These are phyloP conservation scores for Platismatia glauca DNA, from an alignment of 495 filamentous ascomycete species.

Conservation along the genomic window DNA sequence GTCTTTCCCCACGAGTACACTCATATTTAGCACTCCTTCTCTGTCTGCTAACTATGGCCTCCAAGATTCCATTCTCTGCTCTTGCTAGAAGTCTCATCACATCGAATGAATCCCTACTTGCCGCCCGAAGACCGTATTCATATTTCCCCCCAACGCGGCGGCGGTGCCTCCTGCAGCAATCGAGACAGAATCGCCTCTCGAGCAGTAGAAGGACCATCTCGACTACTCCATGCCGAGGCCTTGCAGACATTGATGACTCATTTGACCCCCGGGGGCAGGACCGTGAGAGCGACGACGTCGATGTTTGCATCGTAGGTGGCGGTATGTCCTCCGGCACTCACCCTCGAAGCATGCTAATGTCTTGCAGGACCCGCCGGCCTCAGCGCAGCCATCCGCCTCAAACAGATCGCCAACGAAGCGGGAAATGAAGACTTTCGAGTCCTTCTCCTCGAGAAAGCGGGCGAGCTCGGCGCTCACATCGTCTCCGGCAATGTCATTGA, in stretches of 20 bases:
- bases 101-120: neutral
- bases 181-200: neutral
- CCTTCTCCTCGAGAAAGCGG: slow-evolving; percentile 87
- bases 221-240: slow-evolving; percentile 35
- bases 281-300: slow-evolving; percentile 84
- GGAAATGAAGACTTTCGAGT: slow-evolving; percentile 95
- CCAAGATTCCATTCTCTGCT: neutral
- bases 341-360: slow-evolving; percentile 4
- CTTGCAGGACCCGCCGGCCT: slow-evolving; percentile 73
- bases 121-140: slow-evolving; percentile 17
- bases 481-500: slow-evolving; percentile 93
- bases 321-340: slow-evolving; percentile 37
- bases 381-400: slow-evolving; percentile 84
- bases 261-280: slow-evolving; percentile 69
- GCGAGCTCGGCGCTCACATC: slow-evolving; percentile 90
- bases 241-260: slow-evolving; percentile 50
- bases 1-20: no score
- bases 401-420: slow-evolving; percentile 91
- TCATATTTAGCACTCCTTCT: neutral
- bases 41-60: slow-evolving; percentile 3
- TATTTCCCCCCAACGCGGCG: slow-evolving; percentile 22
- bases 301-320: slow-evolving; percentile 94
- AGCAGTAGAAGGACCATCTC: slow-evolving; percentile 34
- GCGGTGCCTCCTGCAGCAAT: slow-evolving; percentile 20
- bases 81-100: neutral